phyloP scores from a whole-genome alignment of 371 early-diverging fungal species.

The Mucor lusitanicus region DNA sequence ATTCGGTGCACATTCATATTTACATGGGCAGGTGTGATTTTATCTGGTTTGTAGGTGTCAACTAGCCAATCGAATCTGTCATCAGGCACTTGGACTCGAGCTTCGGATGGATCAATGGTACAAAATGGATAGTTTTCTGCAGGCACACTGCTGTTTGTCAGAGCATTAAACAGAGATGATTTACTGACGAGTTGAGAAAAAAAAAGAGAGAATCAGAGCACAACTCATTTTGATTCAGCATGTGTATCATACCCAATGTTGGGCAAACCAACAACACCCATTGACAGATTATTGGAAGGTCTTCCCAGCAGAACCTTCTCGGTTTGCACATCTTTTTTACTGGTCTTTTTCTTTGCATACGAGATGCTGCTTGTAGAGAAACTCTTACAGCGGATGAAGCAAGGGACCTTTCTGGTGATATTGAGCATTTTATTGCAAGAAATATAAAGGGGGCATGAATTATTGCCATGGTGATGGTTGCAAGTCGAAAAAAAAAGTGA shows the following conservation, averaged over 20 bases:
- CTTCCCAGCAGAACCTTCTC: constrained; percentile 54
- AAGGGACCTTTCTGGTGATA: neutral
- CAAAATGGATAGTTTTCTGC: constrained; percentile 81
- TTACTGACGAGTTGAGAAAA: constrained; percentile 53
- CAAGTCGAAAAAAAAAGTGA: neutral
- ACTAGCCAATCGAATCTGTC: constrained; percentile 77
- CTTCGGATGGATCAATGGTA: constrained; percentile 83
- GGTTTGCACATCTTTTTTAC: constrained; percentile 5
- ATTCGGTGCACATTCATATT: neutral
- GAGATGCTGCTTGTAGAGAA: constrained; percentile 1
- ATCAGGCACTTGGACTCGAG: constrained; percentile 83
- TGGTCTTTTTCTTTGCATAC: constrained; percentile 21
- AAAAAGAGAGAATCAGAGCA: neutral
- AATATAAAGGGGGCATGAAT: constrained; percentile 4
- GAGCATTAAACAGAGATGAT: constrained; percentile 86
- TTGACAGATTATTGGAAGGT: constrained; percentile 86
- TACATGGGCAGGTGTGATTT: constrained; percentile 62
- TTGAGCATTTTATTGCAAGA: constrained; percentile 1
- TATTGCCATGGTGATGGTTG: neutral
- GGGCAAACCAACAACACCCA: constrained; percentile 96
- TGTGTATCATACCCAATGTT: constrained; percentile 77
- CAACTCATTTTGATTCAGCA: neutral
- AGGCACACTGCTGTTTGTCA: constrained; percentile 83
- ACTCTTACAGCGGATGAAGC: neutral
- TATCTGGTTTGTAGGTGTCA: constrained; percentile 67